A percentile compares a stretch with the other conserved stretches of the same genome.
Conservation (phyloP, 2,329 filamentous ascomycete species). For the Penicillium freii region DNA sequence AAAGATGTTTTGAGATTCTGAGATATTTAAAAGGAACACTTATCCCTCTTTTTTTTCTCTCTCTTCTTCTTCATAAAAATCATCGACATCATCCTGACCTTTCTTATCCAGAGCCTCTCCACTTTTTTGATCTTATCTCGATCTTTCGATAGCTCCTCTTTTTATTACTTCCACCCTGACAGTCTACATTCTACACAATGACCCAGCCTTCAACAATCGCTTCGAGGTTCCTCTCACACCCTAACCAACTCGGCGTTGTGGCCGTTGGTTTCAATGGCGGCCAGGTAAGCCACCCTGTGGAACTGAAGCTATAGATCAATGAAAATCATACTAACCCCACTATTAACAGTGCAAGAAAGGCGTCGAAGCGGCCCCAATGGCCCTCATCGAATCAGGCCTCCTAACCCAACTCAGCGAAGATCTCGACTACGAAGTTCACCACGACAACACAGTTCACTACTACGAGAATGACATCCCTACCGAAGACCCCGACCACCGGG, state of each 20-base stretch:
- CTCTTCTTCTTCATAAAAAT: background rate
- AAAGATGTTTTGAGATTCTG: slow-evolving; percentile 8
- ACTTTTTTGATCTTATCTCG: slow-evolving; percentile 23
- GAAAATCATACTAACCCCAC: background rate
- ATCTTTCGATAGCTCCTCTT: slow-evolving; percentile 14
- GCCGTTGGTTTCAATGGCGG: slow-evolving; percentile 96
- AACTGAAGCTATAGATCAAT: background rate
- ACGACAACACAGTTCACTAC: slow-evolving; percentile 76
- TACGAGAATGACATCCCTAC: slow-evolving; percentile 73
- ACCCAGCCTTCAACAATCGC: slow-evolving; percentile 58
- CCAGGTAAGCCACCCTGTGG: slow-evolving; percentile 61
- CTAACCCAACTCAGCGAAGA: slow-evolving; percentile 79
- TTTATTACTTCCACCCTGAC: slow-evolving; percentile 2
- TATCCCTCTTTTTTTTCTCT: background rate
- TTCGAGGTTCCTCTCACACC: slow-evolving; percentile 75
- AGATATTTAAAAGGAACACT: background rate
- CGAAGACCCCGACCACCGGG: slow-evolving; percentile 73
- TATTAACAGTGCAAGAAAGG: slow-evolving; percentile 73
- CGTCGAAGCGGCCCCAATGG: slow-evolving; percentile 85
- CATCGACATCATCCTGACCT: background rate
- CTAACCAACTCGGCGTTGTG: slow-evolving; percentile 81
- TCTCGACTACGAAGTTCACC: slow-evolving; percentile 82
- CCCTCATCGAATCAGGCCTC: slow-evolving; percentile 83
- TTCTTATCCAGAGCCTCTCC: slow-evolving; percentile 1
- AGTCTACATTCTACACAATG: slow-evolving; percentile 38